These are phyloP conservation scores for Setaria italica DNA, from an alignment of 202 grass and related monocot genomes.

Conservation along the genomic window DNA sequence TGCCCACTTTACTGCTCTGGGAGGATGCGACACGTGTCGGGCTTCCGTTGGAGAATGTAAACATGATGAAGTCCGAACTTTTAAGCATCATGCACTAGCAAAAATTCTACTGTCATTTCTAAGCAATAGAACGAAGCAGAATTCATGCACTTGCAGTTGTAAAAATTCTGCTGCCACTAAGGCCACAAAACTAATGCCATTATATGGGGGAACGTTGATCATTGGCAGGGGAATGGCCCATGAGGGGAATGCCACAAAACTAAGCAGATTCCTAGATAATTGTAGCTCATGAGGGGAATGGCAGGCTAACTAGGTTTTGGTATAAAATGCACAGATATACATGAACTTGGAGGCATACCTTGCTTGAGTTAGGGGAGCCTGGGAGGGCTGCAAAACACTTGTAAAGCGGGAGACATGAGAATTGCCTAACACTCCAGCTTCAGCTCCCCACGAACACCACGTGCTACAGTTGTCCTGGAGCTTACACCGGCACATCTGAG, in stretches of 20 bases:
- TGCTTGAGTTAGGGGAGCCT: neutral
- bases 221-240: neutral
- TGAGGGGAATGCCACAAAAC: too few relatives aligned
- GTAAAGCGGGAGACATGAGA: conserved; percentile 5
- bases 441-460: conserved; percentile 26
- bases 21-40: neutral
- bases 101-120: neutral
- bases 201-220: conserved; percentile 22
- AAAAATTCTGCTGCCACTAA: neutral
- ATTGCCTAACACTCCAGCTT: conserved; percentile 23
- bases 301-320: neutral
- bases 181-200: neutral
- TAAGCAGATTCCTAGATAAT: neutral
- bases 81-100: neutral
- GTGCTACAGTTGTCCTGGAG: conserved; percentile 28
- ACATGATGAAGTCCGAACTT: too few relatives aligned
- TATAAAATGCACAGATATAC: conserved; percentile 24
- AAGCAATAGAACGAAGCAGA: too few relatives aligned
- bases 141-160: neutral
- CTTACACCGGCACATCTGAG: conserved; percentile 8
- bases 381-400: neutral
- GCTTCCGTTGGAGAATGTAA: conserved; percentile 31
- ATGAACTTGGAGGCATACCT: conserved; percentile 21
- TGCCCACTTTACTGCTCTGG: conserved; percentile 23
- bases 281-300: neutral